These are phyloP conservation scores for Fragaria nilgerrensis DNA, from an alignment of 306 rosid genomes.

Conservation along the genomic window DNA sequence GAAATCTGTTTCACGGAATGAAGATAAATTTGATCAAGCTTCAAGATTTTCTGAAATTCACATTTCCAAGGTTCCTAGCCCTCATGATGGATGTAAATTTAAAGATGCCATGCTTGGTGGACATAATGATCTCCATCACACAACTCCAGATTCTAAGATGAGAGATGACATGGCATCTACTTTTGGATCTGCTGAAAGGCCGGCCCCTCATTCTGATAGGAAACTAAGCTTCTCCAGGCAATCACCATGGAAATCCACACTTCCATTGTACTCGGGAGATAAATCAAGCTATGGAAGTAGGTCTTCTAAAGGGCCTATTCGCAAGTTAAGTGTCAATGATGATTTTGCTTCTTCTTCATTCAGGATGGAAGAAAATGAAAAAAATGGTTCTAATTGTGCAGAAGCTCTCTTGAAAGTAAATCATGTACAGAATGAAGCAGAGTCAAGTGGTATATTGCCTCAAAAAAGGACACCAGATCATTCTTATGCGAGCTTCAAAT, in stretches of 20 bases:
- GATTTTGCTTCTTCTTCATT: conserved; percentile 29
- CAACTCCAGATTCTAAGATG: conserved; percentile 33
- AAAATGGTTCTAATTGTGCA: conserved; percentile 31
- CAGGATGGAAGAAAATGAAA: conserved; percentile 26
- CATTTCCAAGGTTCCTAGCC: conserved; percentile 18
- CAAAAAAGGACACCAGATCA: conserved; percentile 41
- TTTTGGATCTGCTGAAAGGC: conserved; percentile 41
- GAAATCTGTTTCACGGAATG: not conserved
- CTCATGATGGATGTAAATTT: conserved; percentile 32
- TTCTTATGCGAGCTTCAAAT: conserved; percentile 39
- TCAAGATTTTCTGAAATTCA: conserved; percentile 22
- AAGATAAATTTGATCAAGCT: conserved; percentile 21
- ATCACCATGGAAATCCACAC: conserved; percentile 38
- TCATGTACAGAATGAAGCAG: conserved; percentile 31
- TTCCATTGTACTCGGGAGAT: conserved; percentile 41
- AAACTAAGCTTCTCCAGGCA: conserved; percentile 40
- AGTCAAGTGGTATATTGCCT: conserved; percentile 41
- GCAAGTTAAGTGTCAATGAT: conserved; percentile 31
- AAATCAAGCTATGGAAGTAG: conserved; percentile 32
- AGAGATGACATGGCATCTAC: conserved; percentile 24
- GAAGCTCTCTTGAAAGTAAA: conserved; percentile 33
- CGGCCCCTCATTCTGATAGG: conserved; percentile 31
- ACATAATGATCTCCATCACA: conserved; percentile 23
- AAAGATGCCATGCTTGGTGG: conserved; percentile 20
- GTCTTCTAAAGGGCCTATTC: conserved; percentile 25